Conservation (phyloP, 495 filamentous ascomycete genomes). For the Neurospora intermedia region DNA sequence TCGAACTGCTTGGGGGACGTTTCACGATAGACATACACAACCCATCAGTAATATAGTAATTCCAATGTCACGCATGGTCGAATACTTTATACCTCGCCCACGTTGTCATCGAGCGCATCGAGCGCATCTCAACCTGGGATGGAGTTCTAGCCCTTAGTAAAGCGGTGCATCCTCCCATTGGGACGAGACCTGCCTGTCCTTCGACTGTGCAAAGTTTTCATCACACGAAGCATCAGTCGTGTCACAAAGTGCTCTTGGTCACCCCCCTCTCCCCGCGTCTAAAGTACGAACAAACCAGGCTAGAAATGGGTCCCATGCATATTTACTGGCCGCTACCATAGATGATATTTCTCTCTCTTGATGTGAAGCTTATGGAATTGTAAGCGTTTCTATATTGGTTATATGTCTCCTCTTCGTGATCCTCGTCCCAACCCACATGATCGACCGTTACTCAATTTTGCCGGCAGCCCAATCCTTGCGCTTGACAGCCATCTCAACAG, state of each 20-base stretch:
- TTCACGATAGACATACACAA: slow-evolving; percentile 28
- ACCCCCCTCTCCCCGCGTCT: neutral
- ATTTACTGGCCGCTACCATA: neutral
- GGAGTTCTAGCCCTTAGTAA: neutral
- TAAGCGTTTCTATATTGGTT: neutral
- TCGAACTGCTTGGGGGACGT: slow-evolving; percentile 7
- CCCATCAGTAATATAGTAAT: slow-evolving; percentile 28
- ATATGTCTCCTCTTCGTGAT: neutral
- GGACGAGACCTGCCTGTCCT: neutral
- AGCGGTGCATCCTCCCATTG: neutral
- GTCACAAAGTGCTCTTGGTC: neutral
- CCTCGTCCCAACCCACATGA: neutral
- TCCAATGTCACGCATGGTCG: slow-evolving; percentile 4
- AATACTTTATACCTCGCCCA: neutral
- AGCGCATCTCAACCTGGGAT: neutral
- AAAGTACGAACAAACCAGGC: neutral
- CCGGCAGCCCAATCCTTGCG: slow-evolving; percentile 56
- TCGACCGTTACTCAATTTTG: slow-evolving; percentile 34
- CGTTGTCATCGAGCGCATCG: neutral
- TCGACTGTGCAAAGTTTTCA: neutral
- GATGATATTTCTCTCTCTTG: neutral
- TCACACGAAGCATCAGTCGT: neutral
- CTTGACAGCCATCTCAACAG: slow-evolving; percentile 66
- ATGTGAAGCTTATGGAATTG: neutral
- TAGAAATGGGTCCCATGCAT: neutral